These are phyloP conservation scores for Micractinium sp. DNA, from an alignment of 139 green algal genomes.

Conservation along the genomic window DNA sequence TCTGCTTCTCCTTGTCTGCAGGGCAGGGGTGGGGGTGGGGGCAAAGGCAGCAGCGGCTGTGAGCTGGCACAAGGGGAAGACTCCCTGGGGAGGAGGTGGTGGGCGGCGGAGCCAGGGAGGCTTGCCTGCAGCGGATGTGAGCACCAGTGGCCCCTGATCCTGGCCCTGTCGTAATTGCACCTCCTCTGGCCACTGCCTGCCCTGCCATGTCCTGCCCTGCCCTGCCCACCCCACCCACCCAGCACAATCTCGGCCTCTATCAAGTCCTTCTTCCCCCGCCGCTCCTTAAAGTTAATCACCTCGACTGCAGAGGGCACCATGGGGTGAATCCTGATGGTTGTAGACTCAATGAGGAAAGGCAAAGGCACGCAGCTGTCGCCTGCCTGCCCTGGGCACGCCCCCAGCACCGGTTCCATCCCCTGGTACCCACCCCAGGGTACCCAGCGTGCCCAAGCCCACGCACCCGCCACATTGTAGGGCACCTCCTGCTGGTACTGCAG, in stretches of 20 bases:
- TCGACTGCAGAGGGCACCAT: conserved; percentile 57
- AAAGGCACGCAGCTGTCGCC: background rate
- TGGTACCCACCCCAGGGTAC: background rate
- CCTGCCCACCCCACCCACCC: background rate
- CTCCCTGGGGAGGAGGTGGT: too few species aligned
- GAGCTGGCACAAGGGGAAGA: background rate
- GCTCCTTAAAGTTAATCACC: conserved; percentile 74
- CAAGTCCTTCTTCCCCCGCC: conserved; percentile 74
- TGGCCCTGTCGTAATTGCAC: background rate
- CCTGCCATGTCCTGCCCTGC: background rate
- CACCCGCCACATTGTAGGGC: conserved; percentile 78
- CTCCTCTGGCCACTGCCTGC: too few species aligned
- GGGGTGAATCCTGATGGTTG: too few species aligned
- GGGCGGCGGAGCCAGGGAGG: too few species aligned
- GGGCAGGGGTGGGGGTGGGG: conserved; percentile 52
- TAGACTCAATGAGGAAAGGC: background rate
- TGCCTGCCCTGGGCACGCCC: background rate
- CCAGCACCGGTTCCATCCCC: background rate
- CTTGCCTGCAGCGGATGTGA: background rate
- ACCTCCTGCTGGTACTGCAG: conserved; percentile 92
- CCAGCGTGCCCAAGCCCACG: too few species aligned
- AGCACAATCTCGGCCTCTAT: conserved; percentile 31
- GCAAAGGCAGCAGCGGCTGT: background rate
- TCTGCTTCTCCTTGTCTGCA: conserved; percentile 69
- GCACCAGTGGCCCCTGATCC: background rate